Evolutionary conservation across 2,329 filamentous ascomycete genomes (phyloP).

Genomic region (Curvularia hawaiiensis): DNA sequence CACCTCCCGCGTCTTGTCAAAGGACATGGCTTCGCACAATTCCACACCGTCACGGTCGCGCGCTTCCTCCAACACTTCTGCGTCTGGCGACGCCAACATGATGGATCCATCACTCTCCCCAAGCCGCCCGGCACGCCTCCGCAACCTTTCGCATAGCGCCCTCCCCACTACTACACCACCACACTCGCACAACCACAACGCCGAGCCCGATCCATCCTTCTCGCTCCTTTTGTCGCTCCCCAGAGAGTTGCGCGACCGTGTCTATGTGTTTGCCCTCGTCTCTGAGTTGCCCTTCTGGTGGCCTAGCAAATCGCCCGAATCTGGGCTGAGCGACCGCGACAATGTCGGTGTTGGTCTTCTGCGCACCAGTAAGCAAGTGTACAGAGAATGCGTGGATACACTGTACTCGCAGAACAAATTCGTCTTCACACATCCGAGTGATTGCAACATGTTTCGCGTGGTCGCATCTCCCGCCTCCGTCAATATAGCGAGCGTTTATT

Average conservation of each 20-base stretch:
- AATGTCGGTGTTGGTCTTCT: constrained; percentile 37
- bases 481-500: constrained; percentile 38
- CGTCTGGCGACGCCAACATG: constrained; percentile 43
- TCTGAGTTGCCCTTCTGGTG: constrained; percentile 43
- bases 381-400: constrained; percentile 41
- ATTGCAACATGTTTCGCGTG: constrained; percentile 49
- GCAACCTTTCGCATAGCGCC: constrained; percentile 28
- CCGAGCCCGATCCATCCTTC: constrained; percentile 30
- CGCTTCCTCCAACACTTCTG: constrained; percentile 37
- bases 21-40: constrained; percentile 35
- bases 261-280: constrained; percentile 42
- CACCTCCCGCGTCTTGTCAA: not conserved
- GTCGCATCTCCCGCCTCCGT: constrained; percentile 36
- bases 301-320: constrained; percentile 28
- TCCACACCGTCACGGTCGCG: constrained; percentile 39
- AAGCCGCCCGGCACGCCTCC: constrained; percentile 35
- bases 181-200: constrained; percentile 1
- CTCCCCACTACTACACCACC: constrained; percentile 9
- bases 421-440: constrained; percentile 47
- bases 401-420: constrained; percentile 47
- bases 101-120: constrained; percentile 36
- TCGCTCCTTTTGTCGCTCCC: constrained; percentile 45
- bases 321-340: constrained; percentile 13
- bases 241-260: constrained; percentile 43
- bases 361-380: constrained; percentile 34